phyloP scores from a whole-genome alignment of 768 basidiomycete genomes.

The Terana coerulea region DNA sequence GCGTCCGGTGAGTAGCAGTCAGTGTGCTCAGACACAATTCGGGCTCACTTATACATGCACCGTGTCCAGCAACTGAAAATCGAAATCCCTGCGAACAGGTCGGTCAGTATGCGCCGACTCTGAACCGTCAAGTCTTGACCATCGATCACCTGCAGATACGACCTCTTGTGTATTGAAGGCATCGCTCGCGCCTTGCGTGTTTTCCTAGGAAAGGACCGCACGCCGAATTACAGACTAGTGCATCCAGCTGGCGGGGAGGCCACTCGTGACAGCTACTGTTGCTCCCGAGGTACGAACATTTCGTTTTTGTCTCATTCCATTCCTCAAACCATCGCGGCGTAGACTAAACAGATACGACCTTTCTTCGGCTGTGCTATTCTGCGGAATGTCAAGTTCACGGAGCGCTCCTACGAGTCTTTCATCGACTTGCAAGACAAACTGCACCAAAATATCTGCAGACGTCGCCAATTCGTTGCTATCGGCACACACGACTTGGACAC shows the following conservation, averaged over 20 bases:
- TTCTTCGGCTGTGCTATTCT: slow-evolving; percentile 89
- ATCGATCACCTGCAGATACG: slow-evolving; percentile 62
- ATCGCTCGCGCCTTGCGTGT: slow-evolving; percentile 81
- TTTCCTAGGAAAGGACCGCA: slow-evolving; percentile 67
- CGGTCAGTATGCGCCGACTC: not conserved
- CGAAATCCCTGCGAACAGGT: slow-evolving; percentile 98
- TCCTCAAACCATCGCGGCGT: not conserved
- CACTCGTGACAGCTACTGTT: slow-evolving; percentile 64
- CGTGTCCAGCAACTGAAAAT: slow-evolving; percentile 87
- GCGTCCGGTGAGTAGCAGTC: slow-evolving; percentile 56
- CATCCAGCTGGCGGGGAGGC: slow-evolving; percentile 66
- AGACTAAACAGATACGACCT: slow-evolving; percentile 84
- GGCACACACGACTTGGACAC: slow-evolving; percentile 98
- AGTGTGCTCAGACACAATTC: too few relatives aligned
- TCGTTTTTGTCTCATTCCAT: too few relatives aligned
- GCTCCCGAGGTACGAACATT: slow-evolving; percentile 64
- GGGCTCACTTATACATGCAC: too few relatives aligned
- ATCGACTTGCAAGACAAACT: slow-evolving; percentile 99
- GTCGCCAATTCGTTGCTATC: slow-evolving; percentile 89
- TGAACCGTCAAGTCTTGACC: slow-evolving; percentile 8
- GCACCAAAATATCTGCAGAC: slow-evolving; percentile 91
- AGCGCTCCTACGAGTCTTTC: slow-evolving; percentile 89
- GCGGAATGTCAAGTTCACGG: slow-evolving; percentile 86
- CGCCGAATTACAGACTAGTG: slow-evolving; percentile 73
- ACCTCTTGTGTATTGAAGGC: slow-evolving; percentile 95